A percentile compares a stretch with the other conserved stretches of the same genome.
These are phyloP conservation scores for Starmerella vitae DNA, from an alignment of 805 yeast genomes.

Conservation along the genomic window DNA sequence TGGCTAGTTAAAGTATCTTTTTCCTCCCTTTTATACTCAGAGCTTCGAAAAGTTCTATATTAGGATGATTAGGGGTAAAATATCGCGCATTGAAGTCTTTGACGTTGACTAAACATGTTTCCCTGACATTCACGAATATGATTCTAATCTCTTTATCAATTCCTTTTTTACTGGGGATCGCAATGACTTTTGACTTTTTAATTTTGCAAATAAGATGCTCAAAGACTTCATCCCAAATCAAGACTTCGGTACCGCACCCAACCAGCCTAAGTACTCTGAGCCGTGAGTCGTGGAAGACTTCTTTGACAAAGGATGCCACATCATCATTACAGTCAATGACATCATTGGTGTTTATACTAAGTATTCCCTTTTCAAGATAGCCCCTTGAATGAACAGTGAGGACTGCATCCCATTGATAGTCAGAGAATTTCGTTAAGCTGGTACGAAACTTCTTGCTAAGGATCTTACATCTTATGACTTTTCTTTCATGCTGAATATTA, in stretches of 20 bases:
- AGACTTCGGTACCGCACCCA: conserved; percentile 4
- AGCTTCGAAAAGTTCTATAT: conserved; percentile 10
- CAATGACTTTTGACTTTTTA: background rate
- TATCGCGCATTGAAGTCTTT: conserved; percentile 14
- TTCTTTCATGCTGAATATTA: conserved; percentile 1
- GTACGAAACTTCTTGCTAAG: conserved; percentile 9
- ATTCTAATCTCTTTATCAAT: conserved; percentile 1
- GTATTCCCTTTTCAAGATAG: conserved; percentile 14
- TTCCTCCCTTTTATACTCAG: background rate
- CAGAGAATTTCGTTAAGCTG: background rate
- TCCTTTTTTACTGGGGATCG: background rate
- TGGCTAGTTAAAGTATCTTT: background rate
- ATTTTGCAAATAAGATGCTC: conserved; percentile 10
- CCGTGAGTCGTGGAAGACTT: conserved; percentile 1
- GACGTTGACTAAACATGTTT: conserved; percentile 13
- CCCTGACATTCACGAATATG: conserved; percentile 8
- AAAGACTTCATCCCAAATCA: conserved; percentile 13
- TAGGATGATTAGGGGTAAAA: background rate
- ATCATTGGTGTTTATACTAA: conserved; percentile 12
- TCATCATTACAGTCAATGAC: conserved; percentile 8
- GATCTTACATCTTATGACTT: background rate
- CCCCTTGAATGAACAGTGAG: conserved; percentile 11
- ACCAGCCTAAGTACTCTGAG: conserved; percentile 10
- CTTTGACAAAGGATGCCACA: conserved; percentile 16
- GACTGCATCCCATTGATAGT: conserved; percentile 17